Percentiles rank a stretch among this genome's conserved stretches.
These are phyloP conservation scores for Brettanomyces sp. DNA, from an alignment of 805 yeast species.

Conservation along the genomic window DNA sequence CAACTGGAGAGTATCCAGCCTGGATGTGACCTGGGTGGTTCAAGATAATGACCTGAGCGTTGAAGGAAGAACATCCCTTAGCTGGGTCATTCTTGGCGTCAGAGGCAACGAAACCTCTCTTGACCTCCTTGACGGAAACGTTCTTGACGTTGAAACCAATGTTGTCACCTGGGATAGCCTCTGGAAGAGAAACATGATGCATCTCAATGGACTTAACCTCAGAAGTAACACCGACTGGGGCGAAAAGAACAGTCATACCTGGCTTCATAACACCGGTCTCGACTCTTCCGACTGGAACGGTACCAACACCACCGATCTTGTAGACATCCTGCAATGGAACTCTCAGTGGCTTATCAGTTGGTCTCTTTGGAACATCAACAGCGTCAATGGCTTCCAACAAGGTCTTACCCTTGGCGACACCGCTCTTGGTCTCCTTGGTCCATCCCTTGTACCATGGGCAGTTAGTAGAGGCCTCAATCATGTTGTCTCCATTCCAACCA, in stretches of 20 bases:
- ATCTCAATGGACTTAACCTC: conserved; percentile 84
- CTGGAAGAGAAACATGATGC: conserved; percentile 74
- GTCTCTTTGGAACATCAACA: conserved; percentile 72
- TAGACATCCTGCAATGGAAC: conserved; percentile 85
- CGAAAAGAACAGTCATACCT: conserved; percentile 59
- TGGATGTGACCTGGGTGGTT: conserved; percentile 90
- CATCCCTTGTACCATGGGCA: conserved; percentile 87
- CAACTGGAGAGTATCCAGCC: conserved; percentile 86
- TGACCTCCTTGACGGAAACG: conserved; percentile 80
- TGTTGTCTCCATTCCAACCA: conserved; percentile 92
- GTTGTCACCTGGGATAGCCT: conserved; percentile 88
- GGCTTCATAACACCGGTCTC: conserved; percentile 89
- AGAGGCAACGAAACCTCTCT: conserved; percentile 91
- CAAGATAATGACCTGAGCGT: conserved; percentile 75
- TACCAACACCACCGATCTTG: conserved; percentile 89
- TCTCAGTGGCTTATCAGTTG: conserved; percentile 80
- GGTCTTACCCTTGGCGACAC: conserved; percentile 69
- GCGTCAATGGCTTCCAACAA: conserved; percentile 79
- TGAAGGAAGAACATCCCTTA: conserved; percentile 61
- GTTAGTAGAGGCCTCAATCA: conserved; percentile 76
- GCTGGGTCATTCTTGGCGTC: conserved; percentile 88
- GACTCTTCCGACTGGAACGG: conserved; percentile 91
- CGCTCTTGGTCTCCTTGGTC: conserved; percentile 70
- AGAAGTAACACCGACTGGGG: conserved; percentile 87
- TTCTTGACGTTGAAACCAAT: conserved; percentile 88